Evolutionary conservation across 2,329 filamentous ascomycete species (phyloP).

Genomic region (Stachybotrys chartarum): DNA sequence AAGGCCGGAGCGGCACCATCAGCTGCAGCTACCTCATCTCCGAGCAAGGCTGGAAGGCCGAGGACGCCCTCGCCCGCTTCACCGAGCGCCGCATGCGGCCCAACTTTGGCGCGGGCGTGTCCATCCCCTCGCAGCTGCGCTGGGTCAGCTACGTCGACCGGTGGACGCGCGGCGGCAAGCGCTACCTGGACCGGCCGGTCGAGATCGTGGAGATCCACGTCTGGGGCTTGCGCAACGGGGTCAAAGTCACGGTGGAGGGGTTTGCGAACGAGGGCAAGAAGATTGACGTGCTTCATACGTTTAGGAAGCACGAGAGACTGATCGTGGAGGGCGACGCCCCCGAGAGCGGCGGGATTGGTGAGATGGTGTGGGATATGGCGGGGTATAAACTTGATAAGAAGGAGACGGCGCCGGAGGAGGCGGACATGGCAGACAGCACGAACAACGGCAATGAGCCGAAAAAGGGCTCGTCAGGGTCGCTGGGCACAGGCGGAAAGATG

Average conservation of each 20-base stretch:
- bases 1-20: slow-evolving; percentile 84
- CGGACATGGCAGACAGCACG: slow-evolving; percentile 20
- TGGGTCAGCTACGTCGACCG: slow-evolving; percentile 85
- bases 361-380: slow-evolving; percentile 48
- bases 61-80: slow-evolving; percentile 48
- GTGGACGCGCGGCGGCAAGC: slow-evolving; percentile 69
- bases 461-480: slow-evolving; percentile 1
- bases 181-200: slow-evolving; percentile 73
- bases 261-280: slow-evolving; percentile 83
- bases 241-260: slow-evolving; percentile 80
- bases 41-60: slow-evolving; percentile 59
- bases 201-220: slow-evolving; percentile 86
- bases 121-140: slow-evolving; percentile 84
- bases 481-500: slow-evolving; percentile 12
- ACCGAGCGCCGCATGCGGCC: slow-evolving; percentile 85
- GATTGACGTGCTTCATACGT: slow-evolving; percentile 79
- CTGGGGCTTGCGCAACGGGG: slow-evolving; percentile 81
- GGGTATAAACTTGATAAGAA: slow-evolving; percentile 23
- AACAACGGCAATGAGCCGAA: slow-evolving; percentile 13
- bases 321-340: slow-evolving; percentile 54
- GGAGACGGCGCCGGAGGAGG: slow-evolving; percentile 28
- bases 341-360: slow-evolving; percentile 38
- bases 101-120: slow-evolving; percentile 81
- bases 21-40: slow-evolving; percentile 86
- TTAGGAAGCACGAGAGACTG: slow-evolving; percentile 63